Evolutionary conservation across 495 filamentous ascomycete species (phyloP), one percentile per base, ranked within the genome.

Genomic region (Aspergillus cavernicola): DNA sequence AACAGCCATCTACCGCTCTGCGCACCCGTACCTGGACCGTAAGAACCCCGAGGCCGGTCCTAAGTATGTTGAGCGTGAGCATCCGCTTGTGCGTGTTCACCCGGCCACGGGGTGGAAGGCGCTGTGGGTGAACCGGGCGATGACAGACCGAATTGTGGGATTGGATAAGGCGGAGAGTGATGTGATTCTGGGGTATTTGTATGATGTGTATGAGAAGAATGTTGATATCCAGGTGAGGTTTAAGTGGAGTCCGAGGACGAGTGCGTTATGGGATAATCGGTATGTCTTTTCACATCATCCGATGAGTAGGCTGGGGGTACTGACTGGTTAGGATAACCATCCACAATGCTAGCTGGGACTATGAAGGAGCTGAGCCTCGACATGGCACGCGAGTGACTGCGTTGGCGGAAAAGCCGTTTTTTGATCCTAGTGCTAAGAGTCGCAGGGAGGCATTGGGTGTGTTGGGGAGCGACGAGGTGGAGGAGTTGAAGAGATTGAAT

Each of bases 91-190:
- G 10, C 78, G 86, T 4, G 81, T 85, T 8, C 85, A 89, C 63
- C 86, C 85, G 3, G 85, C 79, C 0, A 88, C 84, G 0, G 84
- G 85, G 11, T 86, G 84, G 83, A 86, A 85, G 63, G 76, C 83
- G 2, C 72, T 88, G 3, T 88, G 79, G 79, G 85, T 88, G 4
- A 88, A 88, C 60, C 78, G 81, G 11, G 70, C 77, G 5, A 83
- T 87, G 78, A 87, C 84, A 4, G 74, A 74, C 6, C 68, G 80
- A 7, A 86, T 87, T 57, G 79, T 85, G 1, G 85, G 84, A 0
- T 63, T 88, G 0, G 82, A 86, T 56, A 78, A 79, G 54, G 81
- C 78, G 1, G 83, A 86, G 63, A 84, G 79, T 57, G 85, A 87
- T 58, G 37, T 85, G n/a, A 81, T 88, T 29, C 60, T 88, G n/a